Evolutionary conservation across 805 yeast species (phyloP), one percentile per base, ranked within the genome.

Genomic region (Komagataella phaffii): DNA sequence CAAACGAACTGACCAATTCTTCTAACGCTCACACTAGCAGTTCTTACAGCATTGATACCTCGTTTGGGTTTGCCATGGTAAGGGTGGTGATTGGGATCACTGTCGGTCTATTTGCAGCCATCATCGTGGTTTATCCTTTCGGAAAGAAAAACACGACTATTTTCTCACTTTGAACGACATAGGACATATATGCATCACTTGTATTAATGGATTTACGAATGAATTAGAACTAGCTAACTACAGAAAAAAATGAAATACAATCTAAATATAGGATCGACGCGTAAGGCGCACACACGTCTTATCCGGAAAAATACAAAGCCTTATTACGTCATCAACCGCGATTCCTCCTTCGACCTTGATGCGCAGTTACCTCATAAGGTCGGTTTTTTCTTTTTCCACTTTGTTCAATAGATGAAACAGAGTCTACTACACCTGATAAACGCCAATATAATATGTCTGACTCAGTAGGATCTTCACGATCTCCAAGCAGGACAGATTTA

Each of bases 21-120:
- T 60, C 64, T 45, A 64, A 68, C 43, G 58, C 70, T 2, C 59
- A 69, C 2, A 59, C 67, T 3, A n/a, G 51, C 14, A 51, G 58
- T 5, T 47, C 53, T 23, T 50, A 57, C 14, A 24, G 48, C 3
- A 54, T 61, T 45, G 45, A 47, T 3, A 55, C 62, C 44, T 67
- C 81, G 24, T 85, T 87, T 60, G 95, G 95, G 60, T 74, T 82
- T 53, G 80, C 90, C 6, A 89, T 91, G 97, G 87, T 90, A 40
- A 88, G 89, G 61, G 95, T 91, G 17, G 84, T 95, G 5, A 81
- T 91, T 55, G 98, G 97, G 53, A 91, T 91, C 61, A 85, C 95
- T 56, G 96, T 90, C 18, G 98, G 98, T 0, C 72, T 90, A 49
- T 91, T 88, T 68, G 87, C 93, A 1, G 93, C 97, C 12, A 86